Percentiles rank a stretch among this genome's conserved stretches.
Evolutionary conservation across 2,329 filamentous ascomycete species (phyloP).

Genomic region (Botrytis hyacinthi): DNA sequence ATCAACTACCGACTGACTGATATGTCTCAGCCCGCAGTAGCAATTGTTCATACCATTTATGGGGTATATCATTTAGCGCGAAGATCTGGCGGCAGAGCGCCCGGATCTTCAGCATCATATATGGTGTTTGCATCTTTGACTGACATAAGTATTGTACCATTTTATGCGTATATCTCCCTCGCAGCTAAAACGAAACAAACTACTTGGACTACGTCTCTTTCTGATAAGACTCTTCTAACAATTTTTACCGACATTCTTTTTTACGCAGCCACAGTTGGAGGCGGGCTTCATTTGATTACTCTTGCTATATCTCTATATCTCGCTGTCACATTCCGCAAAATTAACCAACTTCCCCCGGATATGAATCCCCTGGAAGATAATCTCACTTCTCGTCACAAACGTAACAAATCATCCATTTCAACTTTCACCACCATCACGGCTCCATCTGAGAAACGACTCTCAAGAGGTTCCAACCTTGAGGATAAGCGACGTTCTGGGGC

Average conservation of each 20-base stretch:
- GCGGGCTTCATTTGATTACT: slow-evolving; percentile 68
- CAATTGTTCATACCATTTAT: slow-evolving; percentile 70
- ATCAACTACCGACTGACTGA: slow-evolving; percentile 27
- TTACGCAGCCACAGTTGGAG: slow-evolving; percentile 62
- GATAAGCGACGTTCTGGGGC: slow-evolving; percentile 45
- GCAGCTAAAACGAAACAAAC: slow-evolving; percentile 42
- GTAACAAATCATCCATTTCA: slow-evolving; percentile 57
- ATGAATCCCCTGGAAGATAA: slow-evolving; percentile 92
- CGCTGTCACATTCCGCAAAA: slow-evolving; percentile 75
- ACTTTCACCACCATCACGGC: slow-evolving; percentile 38
- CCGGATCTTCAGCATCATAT: slow-evolving; percentile 82
- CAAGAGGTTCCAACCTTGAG: slow-evolving; percentile 42
- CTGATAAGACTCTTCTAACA: slow-evolving; percentile 51
- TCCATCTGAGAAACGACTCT: slow-evolving; percentile 58
- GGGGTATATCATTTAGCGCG: slow-evolving; percentile 77
- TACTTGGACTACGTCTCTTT: slow-evolving; percentile 68
- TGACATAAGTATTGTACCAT: slow-evolving; percentile 57
- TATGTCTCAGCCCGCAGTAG: slow-evolving; percentile 66
- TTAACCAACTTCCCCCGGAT: slow-evolving; percentile 79
- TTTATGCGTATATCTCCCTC: slow-evolving; percentile 56
- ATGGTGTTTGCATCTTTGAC: slow-evolving; percentile 77
- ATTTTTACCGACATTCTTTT: slow-evolving; percentile 66
- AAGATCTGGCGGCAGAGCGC: slow-evolving; percentile 66
- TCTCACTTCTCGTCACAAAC: slow-evolving; percentile 79
- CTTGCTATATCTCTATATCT: slow-evolving; percentile 72